Conservation (phyloP, 2,329 filamentous ascomycete genomes). For the Colletotrichum sp. region DNA sequence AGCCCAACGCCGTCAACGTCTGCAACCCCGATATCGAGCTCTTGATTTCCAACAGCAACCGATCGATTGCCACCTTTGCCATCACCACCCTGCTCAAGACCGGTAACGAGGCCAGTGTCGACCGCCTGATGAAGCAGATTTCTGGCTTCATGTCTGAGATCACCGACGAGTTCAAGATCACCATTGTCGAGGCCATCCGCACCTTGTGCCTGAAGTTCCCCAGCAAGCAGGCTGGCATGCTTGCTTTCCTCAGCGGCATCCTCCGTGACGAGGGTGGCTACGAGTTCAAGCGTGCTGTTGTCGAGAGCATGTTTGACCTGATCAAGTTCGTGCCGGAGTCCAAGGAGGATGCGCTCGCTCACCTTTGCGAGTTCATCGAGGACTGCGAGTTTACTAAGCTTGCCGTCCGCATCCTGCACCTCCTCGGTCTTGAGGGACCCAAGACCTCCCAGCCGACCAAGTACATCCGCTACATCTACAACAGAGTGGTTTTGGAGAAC, state of each 20-base stretch:
- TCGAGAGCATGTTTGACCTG: constrained; percentile 98
- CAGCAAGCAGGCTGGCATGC: constrained; percentile 96
- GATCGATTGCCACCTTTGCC: constrained; percentile 96
- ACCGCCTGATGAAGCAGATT: constrained; percentile 98
- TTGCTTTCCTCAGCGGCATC: constrained; percentile 96
- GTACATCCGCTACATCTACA: constrained; percentile 99
- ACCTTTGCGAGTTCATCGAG: constrained; percentile 98
- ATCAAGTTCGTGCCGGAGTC: constrained; percentile 98
- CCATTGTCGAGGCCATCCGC: constrained; percentile 98
- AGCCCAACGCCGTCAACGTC: constrained; percentile 86
- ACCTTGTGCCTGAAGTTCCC: constrained; percentile 98
- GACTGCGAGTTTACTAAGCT: constrained; percentile 99
- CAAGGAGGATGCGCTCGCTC: constrained; percentile 82
- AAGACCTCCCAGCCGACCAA: constrained; percentile 96
- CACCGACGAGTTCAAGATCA: constrained; percentile 99
- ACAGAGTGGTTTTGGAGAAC: constrained; percentile 96
- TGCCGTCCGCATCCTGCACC: constrained; percentile 91
- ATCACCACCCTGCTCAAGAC: constrained; percentile 98
- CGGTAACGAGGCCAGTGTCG: constrained; percentile 95
- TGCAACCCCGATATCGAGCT: constrained; percentile 98
- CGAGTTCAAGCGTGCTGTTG: constrained; percentile 96
- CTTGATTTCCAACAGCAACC: constrained; percentile 95
- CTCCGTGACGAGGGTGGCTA: constrained; percentile 96
- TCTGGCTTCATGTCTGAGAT: constrained; percentile 98
- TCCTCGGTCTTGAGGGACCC: constrained; percentile 92